These are phyloP conservation scores for Trichosporon asahii DNA, from an alignment of 1,284 basidiomycete genomes.

Conservation along the genomic window DNA sequence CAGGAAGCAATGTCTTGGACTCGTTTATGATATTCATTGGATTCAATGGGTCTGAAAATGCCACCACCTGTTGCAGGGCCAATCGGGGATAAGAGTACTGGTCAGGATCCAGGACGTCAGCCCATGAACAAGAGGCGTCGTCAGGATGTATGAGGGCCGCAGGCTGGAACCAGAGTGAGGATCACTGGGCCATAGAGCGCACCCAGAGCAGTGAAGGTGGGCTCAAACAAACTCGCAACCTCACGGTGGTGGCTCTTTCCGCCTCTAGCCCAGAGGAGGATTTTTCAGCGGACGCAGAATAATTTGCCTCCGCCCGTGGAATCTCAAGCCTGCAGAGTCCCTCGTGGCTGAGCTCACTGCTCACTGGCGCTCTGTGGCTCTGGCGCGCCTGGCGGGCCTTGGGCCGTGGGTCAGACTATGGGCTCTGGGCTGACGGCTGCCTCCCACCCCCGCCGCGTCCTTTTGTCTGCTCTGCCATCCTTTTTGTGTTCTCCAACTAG, in stretches of 20 bases:
- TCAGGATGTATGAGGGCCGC: not conserved
- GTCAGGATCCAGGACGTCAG: not conserved
- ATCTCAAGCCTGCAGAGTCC: not conserved
- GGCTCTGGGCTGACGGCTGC: not conserved
- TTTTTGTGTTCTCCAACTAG: slow-evolving; percentile 20
- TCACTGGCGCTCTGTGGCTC: not conserved
- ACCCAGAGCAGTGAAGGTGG: not conserved
- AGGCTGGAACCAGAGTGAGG: not conserved
- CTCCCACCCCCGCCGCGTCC: not conserved
- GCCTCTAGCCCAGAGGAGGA: not conserved
- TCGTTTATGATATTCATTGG: not conserved
- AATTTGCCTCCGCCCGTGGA: not conserved
- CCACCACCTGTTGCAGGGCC: not conserved
- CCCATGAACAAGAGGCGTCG: not conserved
- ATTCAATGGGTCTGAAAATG: not conserved
- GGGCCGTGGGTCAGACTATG: not conserved
- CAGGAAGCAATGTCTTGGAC: not conserved
- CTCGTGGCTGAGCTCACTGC: not conserved
- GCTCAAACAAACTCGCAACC: not conserved
- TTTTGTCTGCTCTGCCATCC: slow-evolving; percentile 1
- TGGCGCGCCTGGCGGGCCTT: not conserved
- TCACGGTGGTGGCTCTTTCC: too few species aligned
- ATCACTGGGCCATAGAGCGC: not conserved
- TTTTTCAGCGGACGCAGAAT: not conserved
- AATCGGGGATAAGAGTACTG: not conserved